Evolutionary conservation across 192 early-diverging fungal genomes (phyloP).

Genomic region (Rhizoclosmatium globosum): DNA sequence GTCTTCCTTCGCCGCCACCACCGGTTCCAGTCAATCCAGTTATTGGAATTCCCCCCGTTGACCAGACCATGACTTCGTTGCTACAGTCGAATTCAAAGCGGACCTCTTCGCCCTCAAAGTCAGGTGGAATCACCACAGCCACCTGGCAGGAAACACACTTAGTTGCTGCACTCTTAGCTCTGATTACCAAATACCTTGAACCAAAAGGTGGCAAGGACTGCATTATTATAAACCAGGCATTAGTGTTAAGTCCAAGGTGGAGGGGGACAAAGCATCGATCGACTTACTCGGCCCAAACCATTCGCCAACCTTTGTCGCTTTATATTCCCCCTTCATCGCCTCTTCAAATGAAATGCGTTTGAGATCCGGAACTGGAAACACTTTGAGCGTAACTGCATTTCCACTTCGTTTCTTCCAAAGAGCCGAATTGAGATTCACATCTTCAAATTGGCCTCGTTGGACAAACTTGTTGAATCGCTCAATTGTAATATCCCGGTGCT

Average conservation of each 20-base stretch:
- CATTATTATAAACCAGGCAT: neutral
- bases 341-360: slow-evolving; percentile 79
- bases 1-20: slow-evolving; percentile 56
- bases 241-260: neutral
- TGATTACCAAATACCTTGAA: slow-evolving; percentile 72
- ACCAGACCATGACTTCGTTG: slow-evolving; percentile 94
- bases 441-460: slow-evolving; percentile 67
- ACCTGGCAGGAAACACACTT: slow-evolving; percentile 57
- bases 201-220: slow-evolving; percentile 52
- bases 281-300: slow-evolving; percentile 78
- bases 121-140: slow-evolving; percentile 71
- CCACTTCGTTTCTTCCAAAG: slow-evolving; percentile 53
- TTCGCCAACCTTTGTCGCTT: slow-evolving; percentile 73
- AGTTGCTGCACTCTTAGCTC: no score
- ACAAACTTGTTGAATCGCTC: slow-evolving; percentile 78
- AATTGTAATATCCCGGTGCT: slow-evolving; percentile 80
- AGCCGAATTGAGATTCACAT: slow-evolving; percentile 69
- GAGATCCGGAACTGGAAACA: slow-evolving; percentile 74
- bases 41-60: slow-evolving; percentile 78
- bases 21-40: slow-evolving; percentile 89
- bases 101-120: slow-evolving; percentile 77
- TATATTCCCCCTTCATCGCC: slow-evolving; percentile 75
- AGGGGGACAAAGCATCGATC: neutral
- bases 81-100: slow-evolving; percentile 86
- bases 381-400: slow-evolving; percentile 49